Percentiles rank a stretch among this genome's conserved stretches.
These are phyloP conservation scores for Irpex rosettiformis DNA, from an alignment of 1,284 basidiomycete species.

Conservation along the genomic window DNA sequence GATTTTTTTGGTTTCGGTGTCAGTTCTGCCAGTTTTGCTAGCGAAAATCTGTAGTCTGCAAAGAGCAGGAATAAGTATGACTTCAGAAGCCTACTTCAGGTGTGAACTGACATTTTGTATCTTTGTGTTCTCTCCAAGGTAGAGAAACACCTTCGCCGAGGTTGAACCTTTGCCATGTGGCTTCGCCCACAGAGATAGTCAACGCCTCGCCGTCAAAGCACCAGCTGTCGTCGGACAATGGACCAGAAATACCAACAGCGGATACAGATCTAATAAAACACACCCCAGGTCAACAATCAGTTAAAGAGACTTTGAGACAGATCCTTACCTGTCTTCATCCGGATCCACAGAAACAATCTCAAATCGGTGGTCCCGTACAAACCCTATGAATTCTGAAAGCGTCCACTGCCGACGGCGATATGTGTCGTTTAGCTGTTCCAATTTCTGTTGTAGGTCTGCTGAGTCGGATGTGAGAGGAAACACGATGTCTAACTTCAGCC, in stretches of 20 bases:
- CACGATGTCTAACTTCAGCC: conserved; percentile 46
- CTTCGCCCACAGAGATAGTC: conserved; percentile 49
- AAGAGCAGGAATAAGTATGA: conserved; percentile 37
- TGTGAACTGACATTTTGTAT: conserved; percentile 45
- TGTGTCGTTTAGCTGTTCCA: conserved; percentile 36
- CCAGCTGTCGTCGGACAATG: conserved; percentile 50
- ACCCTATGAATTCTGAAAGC: conserved; percentile 39
- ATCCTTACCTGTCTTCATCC: not conserved
- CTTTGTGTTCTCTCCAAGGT: conserved; percentile 35
- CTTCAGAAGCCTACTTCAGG: conserved; percentile 4
- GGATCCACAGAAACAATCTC: not conserved
- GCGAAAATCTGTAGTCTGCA: conserved; percentile 18
- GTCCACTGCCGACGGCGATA: conserved; percentile 40
- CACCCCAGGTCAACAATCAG: not conserved
- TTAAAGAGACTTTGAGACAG: not conserved
- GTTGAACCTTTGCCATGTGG: conserved; percentile 55
- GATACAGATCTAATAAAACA: conserved; percentile 14
- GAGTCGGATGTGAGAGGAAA: conserved; percentile 38
- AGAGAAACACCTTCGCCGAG: conserved; percentile 46
- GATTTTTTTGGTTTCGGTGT: conserved; percentile 30
- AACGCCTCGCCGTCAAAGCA: conserved; percentile 58
- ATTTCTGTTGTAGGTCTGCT: conserved; percentile 26
- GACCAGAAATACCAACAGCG: conserved; percentile 30
- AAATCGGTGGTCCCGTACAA: conserved; percentile 25
- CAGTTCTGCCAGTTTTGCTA: conserved; percentile 1